Percentiles rank a stretch among this genome's conserved stretches.
Conservation (phyloP, 257 asterid genomes). For the Nicotiana tomentosiformis region DNA sequence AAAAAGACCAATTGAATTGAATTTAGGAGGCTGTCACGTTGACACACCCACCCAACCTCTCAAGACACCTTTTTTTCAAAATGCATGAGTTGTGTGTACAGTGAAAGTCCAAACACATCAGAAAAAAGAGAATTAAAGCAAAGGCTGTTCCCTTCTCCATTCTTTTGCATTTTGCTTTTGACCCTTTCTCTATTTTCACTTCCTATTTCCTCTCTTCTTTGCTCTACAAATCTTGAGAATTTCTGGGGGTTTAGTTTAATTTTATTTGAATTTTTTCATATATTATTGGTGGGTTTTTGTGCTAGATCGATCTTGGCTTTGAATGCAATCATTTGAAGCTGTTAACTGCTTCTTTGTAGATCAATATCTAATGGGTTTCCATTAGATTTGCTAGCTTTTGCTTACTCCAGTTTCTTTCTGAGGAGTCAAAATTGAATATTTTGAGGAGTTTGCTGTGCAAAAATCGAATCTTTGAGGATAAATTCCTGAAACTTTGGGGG, state of each 20-base stretch:
- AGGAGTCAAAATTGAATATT: neutral
- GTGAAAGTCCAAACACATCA: conserved; percentile 20
- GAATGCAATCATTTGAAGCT: neutral
- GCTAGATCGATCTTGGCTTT: neutral
- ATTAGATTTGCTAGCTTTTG: neutral
- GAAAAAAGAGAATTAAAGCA: conserved; percentile 24
- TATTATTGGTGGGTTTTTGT: neutral
- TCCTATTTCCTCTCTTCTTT: conserved; percentile 3
- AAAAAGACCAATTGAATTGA: neutral
- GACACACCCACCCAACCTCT: neutral
- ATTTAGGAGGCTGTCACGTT: conserved; percentile 6
- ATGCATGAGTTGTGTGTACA: neutral
- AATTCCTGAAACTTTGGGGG: neutral
- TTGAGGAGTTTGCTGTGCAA: neutral
- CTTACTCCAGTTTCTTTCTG: neutral
- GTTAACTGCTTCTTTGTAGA: neutral
- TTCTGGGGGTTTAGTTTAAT: neutral
- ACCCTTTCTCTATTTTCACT: conserved; percentile 13
- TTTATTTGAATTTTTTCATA: neutral
- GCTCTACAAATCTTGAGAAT: neutral
- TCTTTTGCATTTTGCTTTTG: conserved; percentile 21
- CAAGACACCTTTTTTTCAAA: neutral
- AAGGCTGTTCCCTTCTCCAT: conserved; percentile 36
- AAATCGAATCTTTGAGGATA: neutral
- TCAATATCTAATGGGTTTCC: neutral